phyloP scores from a whole-genome alignment of 371 early-diverging fungal species.

The Apophysomyces variabilis region DNA sequence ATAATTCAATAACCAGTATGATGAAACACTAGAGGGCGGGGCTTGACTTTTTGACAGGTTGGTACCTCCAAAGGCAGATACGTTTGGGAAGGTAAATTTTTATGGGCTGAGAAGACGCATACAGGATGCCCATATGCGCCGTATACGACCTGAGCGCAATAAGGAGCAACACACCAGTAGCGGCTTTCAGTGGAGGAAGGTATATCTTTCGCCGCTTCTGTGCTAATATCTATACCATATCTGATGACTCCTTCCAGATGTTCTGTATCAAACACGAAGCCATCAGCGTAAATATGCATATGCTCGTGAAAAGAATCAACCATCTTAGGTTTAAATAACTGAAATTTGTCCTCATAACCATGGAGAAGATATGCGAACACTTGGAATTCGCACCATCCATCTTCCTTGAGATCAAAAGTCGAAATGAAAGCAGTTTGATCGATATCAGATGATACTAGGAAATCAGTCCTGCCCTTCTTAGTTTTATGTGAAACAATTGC shows the following conservation, averaged over 20 bases:
- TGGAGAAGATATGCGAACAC: neutral
- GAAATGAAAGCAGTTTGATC: neutral
- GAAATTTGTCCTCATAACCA: neutral
- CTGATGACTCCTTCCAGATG: neutral
- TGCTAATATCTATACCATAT: neutral
- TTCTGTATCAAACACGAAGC: neutral
- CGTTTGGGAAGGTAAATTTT: neutral
- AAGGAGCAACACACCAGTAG: neutral
- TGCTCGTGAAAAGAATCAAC: neutral
- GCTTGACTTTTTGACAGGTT: neutral
- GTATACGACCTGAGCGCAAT: constrained; percentile 5
- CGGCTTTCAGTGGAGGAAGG: neutral
- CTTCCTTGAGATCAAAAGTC: neutral
- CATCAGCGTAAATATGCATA: neutral
- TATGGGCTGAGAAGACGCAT: neutral
- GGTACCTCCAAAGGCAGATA: neutral
- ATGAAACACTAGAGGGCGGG: neutral
- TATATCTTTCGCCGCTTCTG: neutral
- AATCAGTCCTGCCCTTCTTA: neutral
- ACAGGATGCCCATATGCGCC: constrained; percentile 3
- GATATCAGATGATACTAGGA: neutral
- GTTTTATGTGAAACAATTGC: neutral
- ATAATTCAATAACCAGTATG: neutral
- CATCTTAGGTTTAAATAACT: neutral
- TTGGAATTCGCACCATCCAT: constrained; percentile 1